Evolutionary conservation across 1,284 basidiomycete genomes (phyloP), one percentile per base, ranked within the genome.

Genomic region (Cutaneotrichosporon cavernicola): DNA sequence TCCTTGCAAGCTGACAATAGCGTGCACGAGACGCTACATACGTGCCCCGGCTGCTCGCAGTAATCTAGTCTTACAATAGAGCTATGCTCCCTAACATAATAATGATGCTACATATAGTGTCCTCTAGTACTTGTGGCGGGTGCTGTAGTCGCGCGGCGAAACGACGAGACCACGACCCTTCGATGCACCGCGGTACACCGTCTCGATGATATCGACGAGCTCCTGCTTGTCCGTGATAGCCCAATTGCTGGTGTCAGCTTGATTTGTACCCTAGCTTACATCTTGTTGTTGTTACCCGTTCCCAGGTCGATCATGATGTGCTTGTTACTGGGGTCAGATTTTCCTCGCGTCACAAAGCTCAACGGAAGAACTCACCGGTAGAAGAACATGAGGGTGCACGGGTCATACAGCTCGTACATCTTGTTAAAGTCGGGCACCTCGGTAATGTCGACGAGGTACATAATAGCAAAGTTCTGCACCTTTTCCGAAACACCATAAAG

Each of bases 221-320:
- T 98, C 90, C 83, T 97, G 93, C 77, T 97, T 96, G 80, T 94
- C 93, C 76, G 93, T 91, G 87, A 97, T 95, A 30, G 93, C 87
- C 94, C 94, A 97, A 80, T 96, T 97, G 80, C 93, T 95, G 66
- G 4, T 38, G 53, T 52, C 50, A 57, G 50, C 55, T 43, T 26
- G 5, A 22, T 10, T 18, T n/a, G 18, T 6, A 3, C 9, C 34
- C 3, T 13, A 34, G 34, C 55, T 30, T 36, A 92, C 91, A 97
- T 97, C 83, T 99, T 99, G 83, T 99, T 99, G 82, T 99, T 99
- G 83, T 99, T 98, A 84, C 97, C 96, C 58, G 96, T 99, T 16
- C 96, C 95, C 71, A 97, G 83, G 87, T 98, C 96, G 76, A 99
- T 97, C 96, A 99, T 98, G 82, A 99, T 99, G 77, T 99, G 96